These are phyloP conservation scores for Calcarisporium arbuscula DNA, from an alignment of 2,329 filamentous ascomycete species.

Conservation along the genomic window DNA sequence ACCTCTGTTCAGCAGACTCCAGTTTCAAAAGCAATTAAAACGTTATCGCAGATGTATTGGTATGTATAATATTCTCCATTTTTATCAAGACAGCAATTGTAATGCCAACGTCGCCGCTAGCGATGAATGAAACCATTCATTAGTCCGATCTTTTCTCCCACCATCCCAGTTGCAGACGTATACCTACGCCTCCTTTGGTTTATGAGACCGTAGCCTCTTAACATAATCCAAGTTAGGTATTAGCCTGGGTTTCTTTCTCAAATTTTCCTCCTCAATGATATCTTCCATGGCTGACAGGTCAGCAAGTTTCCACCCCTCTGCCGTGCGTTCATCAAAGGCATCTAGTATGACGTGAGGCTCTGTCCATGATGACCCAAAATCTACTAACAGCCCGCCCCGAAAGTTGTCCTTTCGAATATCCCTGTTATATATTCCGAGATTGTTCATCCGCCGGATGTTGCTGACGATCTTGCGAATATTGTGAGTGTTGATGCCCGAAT, in stretches of 20 bases:
- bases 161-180: no score
- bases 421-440: constrained; percentile 1
- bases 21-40: no score
- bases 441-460: not conserved
- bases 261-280: not conserved
- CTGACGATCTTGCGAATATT: not conserved
- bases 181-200: no score
- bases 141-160: no score
- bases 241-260: not conserved
- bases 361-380: constrained; percentile 4
- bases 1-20: no score
- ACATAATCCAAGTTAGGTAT: not conserved
- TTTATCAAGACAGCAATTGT: no score
- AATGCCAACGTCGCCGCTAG: no score
- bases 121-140: no score
- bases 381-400: constrained; percentile 3
- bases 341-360: constrained; percentile 3
- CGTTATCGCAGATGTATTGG: no score
- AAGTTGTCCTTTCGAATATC: constrained; percentile 2
- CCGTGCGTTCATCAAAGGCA: not conserved
- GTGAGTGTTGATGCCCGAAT: not conserved
- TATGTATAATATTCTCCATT: no score
- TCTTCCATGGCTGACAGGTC: not conserved
- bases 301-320: no score
- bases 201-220: not conserved